Conservation (phyloP, 768 basidiomycete genomes). For the Boletus coccyginus region DNA sequence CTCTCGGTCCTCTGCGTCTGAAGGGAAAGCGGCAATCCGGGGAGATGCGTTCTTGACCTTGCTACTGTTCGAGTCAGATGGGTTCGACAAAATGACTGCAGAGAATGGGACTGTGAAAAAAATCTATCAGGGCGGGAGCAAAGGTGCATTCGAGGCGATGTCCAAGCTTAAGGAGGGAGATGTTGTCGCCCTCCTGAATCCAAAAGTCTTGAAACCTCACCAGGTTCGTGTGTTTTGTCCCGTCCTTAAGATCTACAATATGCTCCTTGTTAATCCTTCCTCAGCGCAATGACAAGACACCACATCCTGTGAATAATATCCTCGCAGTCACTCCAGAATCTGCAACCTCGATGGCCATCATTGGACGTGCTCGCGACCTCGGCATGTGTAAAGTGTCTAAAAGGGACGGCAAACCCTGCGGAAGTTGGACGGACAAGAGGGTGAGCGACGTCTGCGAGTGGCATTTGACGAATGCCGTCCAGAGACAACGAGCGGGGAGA, state of each 20-base stretch:
- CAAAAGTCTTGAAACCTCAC: conserved; percentile 81
- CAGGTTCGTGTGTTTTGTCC: conserved; percentile 47
- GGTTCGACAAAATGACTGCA: conserved; percentile 51
- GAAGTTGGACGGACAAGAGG: conserved; percentile 89
- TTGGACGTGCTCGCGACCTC: conserved; percentile 85
- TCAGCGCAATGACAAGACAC: conserved; percentile 42
- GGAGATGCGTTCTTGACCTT: conserved; percentile 86
- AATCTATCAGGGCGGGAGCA: conserved; percentile 83
- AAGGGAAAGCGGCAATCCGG: conserved; percentile 55
- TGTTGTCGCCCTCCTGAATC: conserved; percentile 88
- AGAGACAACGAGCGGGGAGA: conserved; percentile 67
- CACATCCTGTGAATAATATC: conserved; percentile 78
- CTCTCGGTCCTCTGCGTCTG: conserved; percentile 50
- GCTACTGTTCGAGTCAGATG: conserved; percentile 86
- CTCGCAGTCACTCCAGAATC: conserved; percentile 86
- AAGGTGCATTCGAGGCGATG: conserved; percentile 88
- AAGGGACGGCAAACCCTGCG: conserved; percentile 78
- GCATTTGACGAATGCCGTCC: conserved; percentile 81
- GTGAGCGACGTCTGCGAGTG: conserved; percentile 87
- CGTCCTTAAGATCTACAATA: not conserved
- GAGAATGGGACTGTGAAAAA: conserved; percentile 55
- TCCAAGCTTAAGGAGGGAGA: conserved; percentile 86
- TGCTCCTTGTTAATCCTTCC: not conserved
- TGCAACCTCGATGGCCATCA: conserved; percentile 72
- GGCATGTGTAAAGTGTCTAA: conserved; percentile 79